phyloP scores from a whole-genome alignment of 768 basidiomycete species.

The Leucocoprinus birnbaumii region DNA sequence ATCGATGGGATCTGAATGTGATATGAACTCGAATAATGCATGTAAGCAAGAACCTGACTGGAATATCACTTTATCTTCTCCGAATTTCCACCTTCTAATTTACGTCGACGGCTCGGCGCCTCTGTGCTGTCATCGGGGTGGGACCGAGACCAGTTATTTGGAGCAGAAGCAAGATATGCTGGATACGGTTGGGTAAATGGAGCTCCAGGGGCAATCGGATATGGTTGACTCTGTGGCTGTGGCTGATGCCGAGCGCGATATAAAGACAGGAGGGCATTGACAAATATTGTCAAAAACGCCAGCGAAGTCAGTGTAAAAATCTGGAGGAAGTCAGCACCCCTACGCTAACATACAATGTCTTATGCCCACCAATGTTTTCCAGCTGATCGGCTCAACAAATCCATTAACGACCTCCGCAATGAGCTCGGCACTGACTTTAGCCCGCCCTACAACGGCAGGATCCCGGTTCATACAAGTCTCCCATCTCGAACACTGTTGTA shows the following conservation, averaged over 20 bases:
- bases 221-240: constrained; percentile 30
- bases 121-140: constrained; percentile 39
- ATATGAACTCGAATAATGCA: constrained; percentile 1
- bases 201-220: constrained; percentile 35
- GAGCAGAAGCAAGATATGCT: constrained; percentile 47
- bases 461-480: constrained; percentile 95
- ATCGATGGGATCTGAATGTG: constrained; percentile 6
- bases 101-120: constrained; percentile 47
- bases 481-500: constrained; percentile 84
- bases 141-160: constrained; percentile 43
- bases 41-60: background rate
- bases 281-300: constrained; percentile 74
- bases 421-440: constrained; percentile 89
- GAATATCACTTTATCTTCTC: constrained; percentile 50
- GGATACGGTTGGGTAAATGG: constrained; percentile 45
- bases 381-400: constrained; percentile 96
- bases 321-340: constrained; percentile 30
- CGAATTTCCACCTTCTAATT: constrained; percentile 52
- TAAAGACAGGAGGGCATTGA: constrained; percentile 76
- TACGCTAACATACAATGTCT: constrained; percentile 7
- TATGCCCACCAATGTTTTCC: constrained; percentile 86
- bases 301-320: constrained; percentile 74
- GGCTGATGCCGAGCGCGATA: constrained; percentile 69
- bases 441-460: constrained; percentile 84
- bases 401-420: constrained; percentile 95